Evolutionary conservation across 345 rosid genomes (phyloP), one percentile per base, ranked within the genome.

Genomic region (Durio zibethinus): DNA sequence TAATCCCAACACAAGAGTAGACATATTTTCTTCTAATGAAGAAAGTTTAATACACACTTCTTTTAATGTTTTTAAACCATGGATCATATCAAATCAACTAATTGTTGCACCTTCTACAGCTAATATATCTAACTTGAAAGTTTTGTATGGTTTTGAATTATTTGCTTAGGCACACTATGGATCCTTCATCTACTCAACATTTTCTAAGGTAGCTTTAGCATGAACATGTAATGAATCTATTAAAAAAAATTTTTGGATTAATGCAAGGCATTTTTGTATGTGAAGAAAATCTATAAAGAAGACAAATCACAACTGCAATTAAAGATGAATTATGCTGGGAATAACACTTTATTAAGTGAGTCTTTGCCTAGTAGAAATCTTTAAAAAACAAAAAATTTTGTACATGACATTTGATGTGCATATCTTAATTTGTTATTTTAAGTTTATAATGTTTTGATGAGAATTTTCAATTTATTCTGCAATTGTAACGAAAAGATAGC

Each of bases 201-300:
- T 88, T 61, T 78, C 88, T 7, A 83, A 85, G 91, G 91, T 88
- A 85, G 75, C n/a, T 77, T 40, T 48, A 15, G 56, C 57, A 14
- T 64, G 60, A 77, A 16, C 9, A 54, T 8, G 57, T 18, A 15
- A 38, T 40, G 40, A 76, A 64, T 81, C 50, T 64, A 14, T 60
- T 15, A 7, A 21, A 63, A 11, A 53, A n/a, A 52, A 1, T 40
- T 29, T 72, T 56, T 47, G 76, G 72, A 62, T 72, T 80, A 50
- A 79, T 36, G 21, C 14, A 1, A 1, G 3, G 62, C 4, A 1
- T 47, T 21, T 54, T 73, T 57, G 7, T 73, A 59, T 42, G 33
- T 86, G 85, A 79, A 88, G 89, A 87, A 82, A 59, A 77, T 82
- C 54, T 79, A 79, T 42, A 72, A 84, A 63, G 89, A 82, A 53